Percentiles rank a stretch among this genome's conserved stretches.
phyloP scores from a whole-genome alignment of 805 yeast species.

The Debaryomyces maramus region DNA sequence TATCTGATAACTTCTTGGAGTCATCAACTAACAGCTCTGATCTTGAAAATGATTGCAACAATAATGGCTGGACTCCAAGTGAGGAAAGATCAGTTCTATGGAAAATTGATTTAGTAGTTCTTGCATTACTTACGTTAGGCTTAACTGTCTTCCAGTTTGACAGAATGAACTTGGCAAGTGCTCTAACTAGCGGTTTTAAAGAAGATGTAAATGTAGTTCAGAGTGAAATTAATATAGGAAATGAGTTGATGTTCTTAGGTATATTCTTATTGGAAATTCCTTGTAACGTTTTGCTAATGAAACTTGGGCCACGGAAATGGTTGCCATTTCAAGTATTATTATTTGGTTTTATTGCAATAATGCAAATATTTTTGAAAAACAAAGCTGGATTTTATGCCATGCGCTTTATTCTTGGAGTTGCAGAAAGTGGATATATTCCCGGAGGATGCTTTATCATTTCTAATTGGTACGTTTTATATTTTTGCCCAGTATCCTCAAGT shows the following conservation, averaged over 20 bases:
- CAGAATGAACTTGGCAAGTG: slow-evolving; percentile 5
- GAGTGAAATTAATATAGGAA: slow-evolving; percentile 3
- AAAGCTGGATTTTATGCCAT: slow-evolving; percentile 4
- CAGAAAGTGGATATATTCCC: slow-evolving; percentile 6
- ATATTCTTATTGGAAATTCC: slow-evolving; percentile 6
- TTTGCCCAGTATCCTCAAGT: too few relatives aligned
- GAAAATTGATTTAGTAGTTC: slow-evolving; percentile 5
- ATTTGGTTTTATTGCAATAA: slow-evolving; percentile 4
- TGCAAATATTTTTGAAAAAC: slow-evolving; percentile 3
- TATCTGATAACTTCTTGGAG: too few relatives aligned
- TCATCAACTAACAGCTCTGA: too few relatives aligned
- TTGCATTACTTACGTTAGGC: slow-evolving; percentile 3
- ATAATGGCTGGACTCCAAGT: slow-evolving; percentile 11
- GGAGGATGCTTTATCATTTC: slow-evolving; percentile 5
- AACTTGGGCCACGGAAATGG: slow-evolving; percentile 5
- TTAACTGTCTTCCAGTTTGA: slow-evolving; percentile 5
- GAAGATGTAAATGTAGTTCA: slow-evolving; percentile 2
- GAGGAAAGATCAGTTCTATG: slow-evolving; percentile 14
- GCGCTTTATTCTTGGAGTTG: slow-evolving; percentile 4
- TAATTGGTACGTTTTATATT: slow-evolving; percentile 5
- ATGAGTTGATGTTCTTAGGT: slow-evolving; percentile 4
- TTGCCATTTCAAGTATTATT: slow-evolving; percentile 4
- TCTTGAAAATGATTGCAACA: not conserved
- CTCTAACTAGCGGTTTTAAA: slow-evolving; percentile 6
- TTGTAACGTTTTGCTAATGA: slow-evolving; percentile 3